phyloP scores from a whole-genome alignment of 371 early-diverging fungal species.

The Mucor indicus region DNA sequence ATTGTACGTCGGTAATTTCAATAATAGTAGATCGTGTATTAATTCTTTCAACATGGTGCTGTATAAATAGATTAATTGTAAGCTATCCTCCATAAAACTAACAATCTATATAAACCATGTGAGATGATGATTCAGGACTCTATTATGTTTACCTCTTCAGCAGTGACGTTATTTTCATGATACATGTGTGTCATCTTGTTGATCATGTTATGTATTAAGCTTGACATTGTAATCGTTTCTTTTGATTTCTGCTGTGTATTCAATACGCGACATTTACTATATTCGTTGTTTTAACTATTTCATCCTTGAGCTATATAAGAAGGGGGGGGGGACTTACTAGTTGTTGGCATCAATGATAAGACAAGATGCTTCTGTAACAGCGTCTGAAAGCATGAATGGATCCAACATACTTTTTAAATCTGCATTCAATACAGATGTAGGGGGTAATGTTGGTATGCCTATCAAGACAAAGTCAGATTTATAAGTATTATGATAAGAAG shows the following conservation, averaged over 20 bases:
- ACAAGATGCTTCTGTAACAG: conserved; percentile 45
- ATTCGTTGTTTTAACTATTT: neutral
- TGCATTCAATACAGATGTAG: conserved; percentile 47
- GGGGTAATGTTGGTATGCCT: conserved; percentile 55
- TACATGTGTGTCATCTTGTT: conserved; percentile 22
- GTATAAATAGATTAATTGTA: conserved; percentile 39
- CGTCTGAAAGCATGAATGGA: conserved; percentile 36
- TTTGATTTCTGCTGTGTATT: conserved; percentile 18
- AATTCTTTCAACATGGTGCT: conserved; percentile 40
- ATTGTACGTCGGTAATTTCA: conserved; percentile 8
- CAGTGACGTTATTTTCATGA: conserved; percentile 11
- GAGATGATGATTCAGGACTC: too few species aligned
- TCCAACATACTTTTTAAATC: conserved; percentile 54
- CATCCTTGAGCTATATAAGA: too few species aligned
- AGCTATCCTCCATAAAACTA: conserved; percentile 32
- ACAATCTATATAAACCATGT: too few species aligned
- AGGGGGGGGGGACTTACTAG: too few species aligned
- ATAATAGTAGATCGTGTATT: conserved; percentile 21
- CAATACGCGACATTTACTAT: conserved; percentile 35
- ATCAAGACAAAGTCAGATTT: conserved; percentile 63
- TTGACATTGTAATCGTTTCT: conserved; percentile 23
- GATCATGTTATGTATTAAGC: conserved; percentile 27
- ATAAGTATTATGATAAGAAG: conserved; percentile 52
- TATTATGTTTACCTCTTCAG: conserved; percentile 26
- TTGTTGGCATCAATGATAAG: conserved; percentile 57